These are phyloP conservation scores for Aureobasidium sp. DNA, from an alignment of 2,329 filamentous ascomycete species.

Conservation along the genomic window DNA sequence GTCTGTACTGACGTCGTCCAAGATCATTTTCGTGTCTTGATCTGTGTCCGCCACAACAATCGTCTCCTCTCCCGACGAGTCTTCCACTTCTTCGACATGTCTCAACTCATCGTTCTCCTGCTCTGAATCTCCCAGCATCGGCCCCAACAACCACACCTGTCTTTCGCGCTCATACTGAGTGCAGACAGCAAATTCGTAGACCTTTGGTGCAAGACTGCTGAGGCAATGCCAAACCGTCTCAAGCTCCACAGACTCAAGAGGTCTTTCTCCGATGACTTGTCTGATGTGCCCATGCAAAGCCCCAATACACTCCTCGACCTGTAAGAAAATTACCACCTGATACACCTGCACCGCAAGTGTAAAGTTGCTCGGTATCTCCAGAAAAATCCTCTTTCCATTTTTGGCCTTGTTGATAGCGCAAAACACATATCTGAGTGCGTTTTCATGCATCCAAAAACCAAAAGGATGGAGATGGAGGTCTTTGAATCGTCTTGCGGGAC, in stretches of 20 bases:
- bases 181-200: not conserved
- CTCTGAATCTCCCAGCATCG: not conserved
- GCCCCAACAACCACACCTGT: not conserved
- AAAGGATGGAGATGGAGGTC: not conserved
- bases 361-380: not conserved
- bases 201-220: not conserved
- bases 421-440: not conserved
- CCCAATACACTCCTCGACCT: not conserved
- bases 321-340: not conserved
- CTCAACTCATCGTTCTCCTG: not conserved
- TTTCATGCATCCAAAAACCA: not conserved
- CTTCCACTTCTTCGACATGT: not conserved
- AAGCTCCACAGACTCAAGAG: not conserved
- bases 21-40: not conserved
- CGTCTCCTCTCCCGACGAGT: not conserved
- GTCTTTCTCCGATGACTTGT: not conserved
- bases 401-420: not conserved
- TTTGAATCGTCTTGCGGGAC: not conserved
- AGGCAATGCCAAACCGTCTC: not conserved
- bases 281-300: not conserved
- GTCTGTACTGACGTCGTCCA: not conserved
- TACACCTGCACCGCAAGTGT: not conserved
- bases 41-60: not conserved
- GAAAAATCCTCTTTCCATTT: not conserved
- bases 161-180: not conserved